Percentiles rank a stretch among this genome's conserved stretches.
Conservation (phyloP, 139 green algal genomes). For the Medakamo hakoo region DNA sequence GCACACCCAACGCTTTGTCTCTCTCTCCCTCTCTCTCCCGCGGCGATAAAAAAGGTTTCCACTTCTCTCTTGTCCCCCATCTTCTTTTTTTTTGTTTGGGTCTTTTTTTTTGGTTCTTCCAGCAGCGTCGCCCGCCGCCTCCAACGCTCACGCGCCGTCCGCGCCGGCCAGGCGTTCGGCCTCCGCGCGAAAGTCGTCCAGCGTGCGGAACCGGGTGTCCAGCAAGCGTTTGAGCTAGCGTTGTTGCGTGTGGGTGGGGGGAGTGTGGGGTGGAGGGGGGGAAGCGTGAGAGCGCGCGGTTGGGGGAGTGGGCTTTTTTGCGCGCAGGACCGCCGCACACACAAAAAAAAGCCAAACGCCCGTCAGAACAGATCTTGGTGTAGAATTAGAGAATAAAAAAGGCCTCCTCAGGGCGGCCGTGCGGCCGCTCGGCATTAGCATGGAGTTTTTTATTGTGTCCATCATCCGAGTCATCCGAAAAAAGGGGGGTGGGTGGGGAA, state of each 20-base stretch:
- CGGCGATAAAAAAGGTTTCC: not conserved
- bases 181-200: constrained; percentile 56
- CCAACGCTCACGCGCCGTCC: not conserved
- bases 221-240: constrained; percentile 60
- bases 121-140: not conserved
- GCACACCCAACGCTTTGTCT: too few relatives aligned
- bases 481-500: not conserved
- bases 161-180: not conserved
- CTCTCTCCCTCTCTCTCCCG: not conserved
- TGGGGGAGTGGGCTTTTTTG: too few relatives aligned
- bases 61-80: not conserved
- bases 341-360: not conserved
- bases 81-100: not conserved
- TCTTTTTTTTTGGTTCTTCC: not conserved
- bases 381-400: constrained; percentile 1
- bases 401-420: constrained; percentile 10
- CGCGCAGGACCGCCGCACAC: too few relatives aligned
- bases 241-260: constrained; percentile 10
- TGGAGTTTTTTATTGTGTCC: too few relatives aligned
- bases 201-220: constrained; percentile 35
- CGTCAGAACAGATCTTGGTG: constrained; percentile 42
- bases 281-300: too few relatives aligned
- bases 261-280: not conserved
- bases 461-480: constrained; percentile 15
- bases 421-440: constrained; percentile 30